A percentile compares a stretch with the other conserved stretches of the same genome.
These are phyloP conservation scores for Eimeria maxima DNA, from an alignment of 169 alveolate genomes.

Conservation along the genomic window DNA sequence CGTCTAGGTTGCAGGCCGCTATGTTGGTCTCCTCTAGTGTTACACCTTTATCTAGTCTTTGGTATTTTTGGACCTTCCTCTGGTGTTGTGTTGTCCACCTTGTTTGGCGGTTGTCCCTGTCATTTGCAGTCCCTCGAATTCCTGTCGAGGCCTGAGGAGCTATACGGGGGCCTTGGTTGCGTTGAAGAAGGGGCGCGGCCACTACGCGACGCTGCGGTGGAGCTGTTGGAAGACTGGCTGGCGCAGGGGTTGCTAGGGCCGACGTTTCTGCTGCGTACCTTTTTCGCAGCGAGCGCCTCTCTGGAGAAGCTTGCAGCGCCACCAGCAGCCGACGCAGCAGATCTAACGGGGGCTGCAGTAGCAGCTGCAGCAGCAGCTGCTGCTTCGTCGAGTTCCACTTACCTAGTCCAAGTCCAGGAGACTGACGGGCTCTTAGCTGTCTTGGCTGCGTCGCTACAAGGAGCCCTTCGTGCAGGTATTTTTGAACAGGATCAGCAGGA, in stretches of 20 bases:
- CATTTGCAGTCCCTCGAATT: slow-evolving; percentile 25
- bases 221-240: slow-evolving; percentile 13
- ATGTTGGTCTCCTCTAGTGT: not conserved
- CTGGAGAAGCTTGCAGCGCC: slow-evolving; percentile 31
- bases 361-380: slow-evolving; percentile 22
- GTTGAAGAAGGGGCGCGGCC: slow-evolving; percentile 51
- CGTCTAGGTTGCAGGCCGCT: not conserved
- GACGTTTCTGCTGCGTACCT: slow-evolving; percentile 45
- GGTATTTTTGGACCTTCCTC: not conserved
- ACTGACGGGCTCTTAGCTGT: slow-evolving; percentile 54
- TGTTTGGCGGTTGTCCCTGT: not conserved
- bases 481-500: slow-evolving; percentile 23
- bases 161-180: slow-evolving; percentile 51
- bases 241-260: slow-evolving; percentile 47
- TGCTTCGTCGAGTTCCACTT: not conserved
- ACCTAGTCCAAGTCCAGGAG: slow-evolving; percentile 1
- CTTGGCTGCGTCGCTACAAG: slow-evolving; percentile 65
- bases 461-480: slow-evolving; percentile 23
- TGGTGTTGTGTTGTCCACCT: not conserved
- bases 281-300: slow-evolving; percentile 14
- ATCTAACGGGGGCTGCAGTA: not conserved
- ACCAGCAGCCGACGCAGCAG: slow-evolving; percentile 31
- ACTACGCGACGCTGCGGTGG: slow-evolving; percentile 50
- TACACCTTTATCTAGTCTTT: not conserved
- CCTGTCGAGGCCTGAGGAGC: slow-evolving; percentile 65